phyloP scores from a whole-genome alignment of 306 rosid genomes.

The Castanea crenata region DNA sequence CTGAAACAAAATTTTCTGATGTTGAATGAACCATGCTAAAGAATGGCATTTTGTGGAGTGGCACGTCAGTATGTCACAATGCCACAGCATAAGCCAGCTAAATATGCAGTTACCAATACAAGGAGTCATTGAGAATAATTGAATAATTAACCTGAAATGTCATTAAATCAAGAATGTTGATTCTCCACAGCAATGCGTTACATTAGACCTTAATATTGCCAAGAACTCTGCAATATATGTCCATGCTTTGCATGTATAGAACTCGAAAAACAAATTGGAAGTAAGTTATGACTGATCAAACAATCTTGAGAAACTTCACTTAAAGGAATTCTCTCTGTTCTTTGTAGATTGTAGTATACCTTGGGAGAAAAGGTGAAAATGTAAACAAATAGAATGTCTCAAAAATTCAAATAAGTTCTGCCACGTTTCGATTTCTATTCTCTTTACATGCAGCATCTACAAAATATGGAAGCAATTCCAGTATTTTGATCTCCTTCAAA shows the following conservation, averaged over 20 bases:
- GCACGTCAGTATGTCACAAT: not conserved
- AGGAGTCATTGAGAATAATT: not conserved
- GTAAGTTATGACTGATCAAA: not conserved
- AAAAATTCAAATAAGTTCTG: not conserved
- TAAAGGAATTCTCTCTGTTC: not conserved
- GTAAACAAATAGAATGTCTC: not conserved
- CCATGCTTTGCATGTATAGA: not conserved
- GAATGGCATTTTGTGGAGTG: not conserved
- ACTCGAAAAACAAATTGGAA: not conserved
- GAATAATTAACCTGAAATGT: not conserved
- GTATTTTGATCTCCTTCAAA: slow-evolving; percentile 22
- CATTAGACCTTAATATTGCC: not conserved
- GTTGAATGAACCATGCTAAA: not conserved
- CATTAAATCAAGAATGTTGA: not conserved
- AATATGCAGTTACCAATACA: not conserved
- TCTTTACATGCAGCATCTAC: not conserved
- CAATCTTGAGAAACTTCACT: not conserved
- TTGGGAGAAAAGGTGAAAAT: not conserved
- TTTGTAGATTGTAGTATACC: not conserved
- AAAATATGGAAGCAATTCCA: not conserved
- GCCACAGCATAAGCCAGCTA: not conserved
- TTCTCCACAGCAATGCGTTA: not conserved
- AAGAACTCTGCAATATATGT: not conserved
- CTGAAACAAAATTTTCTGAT: not conserved
- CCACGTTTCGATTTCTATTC: not conserved